Base-by-base conservation (phyloP, 352 stramenopile genomes). In the Globisporangium viniferum region DNA sequence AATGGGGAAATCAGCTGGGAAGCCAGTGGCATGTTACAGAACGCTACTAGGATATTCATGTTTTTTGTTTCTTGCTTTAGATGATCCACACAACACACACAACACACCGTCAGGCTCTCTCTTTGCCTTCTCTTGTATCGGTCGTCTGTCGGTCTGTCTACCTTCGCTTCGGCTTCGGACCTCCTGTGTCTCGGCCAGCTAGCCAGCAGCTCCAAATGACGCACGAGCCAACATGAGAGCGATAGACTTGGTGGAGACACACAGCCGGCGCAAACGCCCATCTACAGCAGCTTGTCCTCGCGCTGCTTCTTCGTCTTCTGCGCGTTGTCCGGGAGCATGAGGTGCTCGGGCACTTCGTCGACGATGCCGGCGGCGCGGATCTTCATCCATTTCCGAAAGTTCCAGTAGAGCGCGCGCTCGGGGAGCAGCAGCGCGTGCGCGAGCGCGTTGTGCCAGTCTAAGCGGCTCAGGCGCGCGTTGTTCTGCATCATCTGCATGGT, bases 401-500 rank as follows among this genome's bases (percentile, higher is more conserved):
- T 92, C 88, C 88, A 95, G 73, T 95, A 95, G 8, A 86, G 68
- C 59, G 83, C 78, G 49, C 78, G 80, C 67, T 95, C 86, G 15
- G 74, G 76, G 44, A 92, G 71, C 65, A 87, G 71, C 62, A 95
- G 73, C 59, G 88, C 72, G 53, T 80, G 69, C 0, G 70, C 74
- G 20, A 95, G 76, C 36, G 88, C 88, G 56, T 90, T 90, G 70
- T 86, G 74, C 88, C 88, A 95, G 70, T 95, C 88, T 24, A 86
- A 73, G 24, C 81, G 84, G 67, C 84, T 92, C 70, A 94, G 68
- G 1, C 81, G 82, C 64, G 87, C 79, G 66, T 94, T 94, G 62
- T 81, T 64, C 69, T 92, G 81, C 86, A 94, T 94, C 86, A 94
- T 94, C 68, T 90, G 82, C 84, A 93, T 94, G n/a, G 77, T 87